phyloP scores from a whole-genome alignment of 1,139 yeast genomes.

The Saccharomyces hybrid region DNA sequence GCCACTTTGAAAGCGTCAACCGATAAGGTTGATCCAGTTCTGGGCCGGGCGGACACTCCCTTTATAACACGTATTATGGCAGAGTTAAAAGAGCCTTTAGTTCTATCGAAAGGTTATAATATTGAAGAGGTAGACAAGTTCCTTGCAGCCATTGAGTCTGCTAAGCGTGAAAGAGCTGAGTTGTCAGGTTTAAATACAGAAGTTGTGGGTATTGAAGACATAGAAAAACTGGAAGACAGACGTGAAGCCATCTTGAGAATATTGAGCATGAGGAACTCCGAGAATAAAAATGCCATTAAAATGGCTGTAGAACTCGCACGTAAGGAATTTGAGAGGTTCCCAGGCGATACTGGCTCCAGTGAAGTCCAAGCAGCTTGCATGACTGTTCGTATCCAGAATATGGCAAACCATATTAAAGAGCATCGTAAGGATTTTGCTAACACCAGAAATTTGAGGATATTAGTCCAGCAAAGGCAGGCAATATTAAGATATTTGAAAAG shows the following conservation, averaged over 20 bases:
- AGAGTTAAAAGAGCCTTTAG: constrained; percentile 53
- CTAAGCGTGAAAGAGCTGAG: constrained; percentile 40
- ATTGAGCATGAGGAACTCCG: constrained; percentile 65
- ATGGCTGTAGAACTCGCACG: constrained; percentile 60
- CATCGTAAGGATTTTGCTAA: constrained; percentile 68
- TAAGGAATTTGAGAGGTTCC: constrained; percentile 70
- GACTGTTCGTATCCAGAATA: constrained; percentile 72
- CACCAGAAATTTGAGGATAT: constrained; percentile 63
- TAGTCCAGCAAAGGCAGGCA: constrained; percentile 84
- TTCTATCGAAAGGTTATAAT: constrained; percentile 53
- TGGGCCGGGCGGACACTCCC: constrained; percentile 62
- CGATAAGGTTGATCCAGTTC: constrained; percentile 61
- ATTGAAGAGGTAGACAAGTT: constrained; percentile 65
- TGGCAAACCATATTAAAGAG: constrained; percentile 67
- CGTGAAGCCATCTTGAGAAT: constrained; percentile 66
- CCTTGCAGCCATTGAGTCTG: constrained; percentile 68
- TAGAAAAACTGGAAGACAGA: constrained; percentile 48
- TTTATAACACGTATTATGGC: constrained; percentile 62
- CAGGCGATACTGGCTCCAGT: constrained; percentile 90
- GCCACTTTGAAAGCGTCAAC: constrained; percentile 20
- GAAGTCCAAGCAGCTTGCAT: constrained; percentile 92
- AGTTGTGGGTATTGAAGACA: constrained; percentile 24
- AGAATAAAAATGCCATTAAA: constrained; percentile 48
- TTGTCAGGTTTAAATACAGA: constrained; percentile 24
- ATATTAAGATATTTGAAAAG: constrained; percentile 73